A percentile compares a stretch with the other conserved stretches of the same genome.
Conservation (phyloP, 2,329 filamentous ascomycete genomes). For the Aspergillus clavatus region DNA sequence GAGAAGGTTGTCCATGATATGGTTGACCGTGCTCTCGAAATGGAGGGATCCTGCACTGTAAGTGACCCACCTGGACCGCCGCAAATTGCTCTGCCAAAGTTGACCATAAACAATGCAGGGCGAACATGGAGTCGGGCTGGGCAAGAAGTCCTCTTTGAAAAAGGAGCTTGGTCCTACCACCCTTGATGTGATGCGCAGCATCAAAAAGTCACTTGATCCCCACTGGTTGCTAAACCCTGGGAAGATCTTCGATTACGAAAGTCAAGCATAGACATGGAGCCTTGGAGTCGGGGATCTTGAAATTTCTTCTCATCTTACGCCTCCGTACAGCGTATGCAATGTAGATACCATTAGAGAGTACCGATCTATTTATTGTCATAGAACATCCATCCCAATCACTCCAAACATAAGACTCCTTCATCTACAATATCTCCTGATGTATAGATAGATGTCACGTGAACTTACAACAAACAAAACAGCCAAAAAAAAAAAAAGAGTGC, state of each 20-base stretch:
- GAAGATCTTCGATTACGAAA: slow-evolving; percentile 71
- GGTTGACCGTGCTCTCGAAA: slow-evolving; percentile 83
- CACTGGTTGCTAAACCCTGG: slow-evolving; percentile 87
- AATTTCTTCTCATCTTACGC: no score
- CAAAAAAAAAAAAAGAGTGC: no score
- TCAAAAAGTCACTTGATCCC: slow-evolving; percentile 80
- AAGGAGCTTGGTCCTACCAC: slow-evolving; percentile 78
- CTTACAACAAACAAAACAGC: no score
- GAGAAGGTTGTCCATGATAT: slow-evolving; percentile 82
- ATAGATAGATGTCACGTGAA: no score
- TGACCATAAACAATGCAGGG: slow-evolving; percentile 44
- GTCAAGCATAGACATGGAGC: slow-evolving; percentile 9
- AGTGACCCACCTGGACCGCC: slow-evolving; percentile 4
- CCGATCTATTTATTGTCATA: no score
- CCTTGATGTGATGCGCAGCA: slow-evolving; percentile 74
- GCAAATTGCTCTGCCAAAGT: background rate
- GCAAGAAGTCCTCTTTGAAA: slow-evolving; percentile 74
- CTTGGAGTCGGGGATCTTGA: background rate
- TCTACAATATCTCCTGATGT: no score
- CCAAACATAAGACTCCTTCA: no score
- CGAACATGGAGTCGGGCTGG: slow-evolving; percentile 80
- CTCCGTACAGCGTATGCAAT: no score
- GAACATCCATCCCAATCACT: no score
- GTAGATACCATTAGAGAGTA: no score
- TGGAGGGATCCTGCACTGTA: slow-evolving; percentile 85